phyloP scores from a whole-genome alignment of 371 early-diverging fungal genomes.

The Parasitella parasitica region DNA sequence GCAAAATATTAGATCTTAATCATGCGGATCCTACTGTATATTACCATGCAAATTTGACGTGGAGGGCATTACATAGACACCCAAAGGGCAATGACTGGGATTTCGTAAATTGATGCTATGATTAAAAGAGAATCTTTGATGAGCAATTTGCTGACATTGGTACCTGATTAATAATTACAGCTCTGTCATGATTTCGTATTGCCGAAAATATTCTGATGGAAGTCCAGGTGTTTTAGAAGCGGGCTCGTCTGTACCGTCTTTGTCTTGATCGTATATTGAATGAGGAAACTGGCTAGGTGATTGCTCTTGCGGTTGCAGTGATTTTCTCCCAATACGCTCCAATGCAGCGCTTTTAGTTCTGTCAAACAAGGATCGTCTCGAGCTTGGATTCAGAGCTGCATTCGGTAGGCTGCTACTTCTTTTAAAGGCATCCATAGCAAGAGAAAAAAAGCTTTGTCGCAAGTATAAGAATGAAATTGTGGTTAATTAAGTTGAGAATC shows the following conservation, averaged over 20 bases:
- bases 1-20: too few species aligned
- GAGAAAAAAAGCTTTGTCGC: neutral
- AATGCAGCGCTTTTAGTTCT: slow-evolving; percentile 17
- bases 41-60: slow-evolving; percentile 64
- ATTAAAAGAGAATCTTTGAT: too few species aligned
- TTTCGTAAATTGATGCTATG: slow-evolving; percentile 68
- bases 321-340: slow-evolving; percentile 8
- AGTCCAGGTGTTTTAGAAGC: slow-evolving; percentile 15
- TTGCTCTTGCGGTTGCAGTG: neutral
- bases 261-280: slow-evolving; percentile 18
- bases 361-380: slow-evolving; percentile 10
- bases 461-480: neutral
- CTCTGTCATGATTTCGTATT: slow-evolving; percentile 63
- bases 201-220: slow-evolving; percentile 31
- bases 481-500: neutral
- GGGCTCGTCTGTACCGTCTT: slow-evolving; percentile 18
- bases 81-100: slow-evolving; percentile 77
- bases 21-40: too few species aligned
- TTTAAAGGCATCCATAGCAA: neutral
- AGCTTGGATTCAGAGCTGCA: neutral
- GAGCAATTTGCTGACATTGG: too few species aligned
- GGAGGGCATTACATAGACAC: slow-evolving; percentile 81
- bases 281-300: neutral
- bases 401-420: slow-evolving; percentile 18
- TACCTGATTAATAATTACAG: slow-evolving; percentile 50